Evolutionary conservation across 768 basidiomycete species (phyloP).

Genomic region (Boletus reticuloceps): DNA sequence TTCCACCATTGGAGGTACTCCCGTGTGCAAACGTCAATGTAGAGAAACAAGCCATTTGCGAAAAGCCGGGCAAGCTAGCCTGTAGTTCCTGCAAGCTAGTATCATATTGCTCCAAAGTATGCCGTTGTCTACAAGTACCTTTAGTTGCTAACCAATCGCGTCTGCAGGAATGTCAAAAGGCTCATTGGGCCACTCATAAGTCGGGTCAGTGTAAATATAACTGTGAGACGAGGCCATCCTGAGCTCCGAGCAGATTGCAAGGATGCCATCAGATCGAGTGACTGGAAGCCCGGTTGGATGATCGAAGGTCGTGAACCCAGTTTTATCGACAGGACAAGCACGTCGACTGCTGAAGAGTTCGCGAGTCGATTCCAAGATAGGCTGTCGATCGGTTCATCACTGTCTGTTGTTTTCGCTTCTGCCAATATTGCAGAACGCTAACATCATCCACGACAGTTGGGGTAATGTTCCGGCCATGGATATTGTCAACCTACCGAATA

Average conservation of each 20-base stretch:
- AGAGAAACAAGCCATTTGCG: constrained; percentile 23
- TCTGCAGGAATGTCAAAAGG: constrained; percentile 39
- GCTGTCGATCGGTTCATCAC: constrained; percentile 26
- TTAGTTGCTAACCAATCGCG: background rate
- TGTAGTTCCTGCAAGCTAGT: constrained; percentile 38
- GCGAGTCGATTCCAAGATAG: constrained; percentile 20
- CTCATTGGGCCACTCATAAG: constrained; percentile 42
- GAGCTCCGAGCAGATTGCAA: constrained; percentile 20
- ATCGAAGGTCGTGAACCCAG: constrained; percentile 18
- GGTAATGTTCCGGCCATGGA: constrained; percentile 37
- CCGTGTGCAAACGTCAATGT: constrained; percentile 38
- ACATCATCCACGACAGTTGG: constrained; percentile 20
- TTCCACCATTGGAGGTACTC: constrained; percentile 26
- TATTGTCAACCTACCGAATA: constrained; percentile 26
- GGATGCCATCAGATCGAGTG: constrained; percentile 16
- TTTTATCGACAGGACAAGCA: constrained; percentile 11
- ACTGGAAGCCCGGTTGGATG: constrained; percentile 24
- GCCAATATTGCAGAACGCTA: background rate
- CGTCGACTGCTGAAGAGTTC: constrained; percentile 11
- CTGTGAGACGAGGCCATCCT: background rate
- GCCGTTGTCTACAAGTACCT: background rate
- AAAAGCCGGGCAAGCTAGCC: constrained; percentile 29
- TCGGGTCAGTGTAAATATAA: constrained; percentile 20
- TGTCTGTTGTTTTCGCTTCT: constrained; percentile 9
- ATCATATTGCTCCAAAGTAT: constrained; percentile 42